Evolutionary conservation across 371 early-diverging fungal genomes (phyloP).

Genomic region (Caulochytrium protostelioides): DNA sequence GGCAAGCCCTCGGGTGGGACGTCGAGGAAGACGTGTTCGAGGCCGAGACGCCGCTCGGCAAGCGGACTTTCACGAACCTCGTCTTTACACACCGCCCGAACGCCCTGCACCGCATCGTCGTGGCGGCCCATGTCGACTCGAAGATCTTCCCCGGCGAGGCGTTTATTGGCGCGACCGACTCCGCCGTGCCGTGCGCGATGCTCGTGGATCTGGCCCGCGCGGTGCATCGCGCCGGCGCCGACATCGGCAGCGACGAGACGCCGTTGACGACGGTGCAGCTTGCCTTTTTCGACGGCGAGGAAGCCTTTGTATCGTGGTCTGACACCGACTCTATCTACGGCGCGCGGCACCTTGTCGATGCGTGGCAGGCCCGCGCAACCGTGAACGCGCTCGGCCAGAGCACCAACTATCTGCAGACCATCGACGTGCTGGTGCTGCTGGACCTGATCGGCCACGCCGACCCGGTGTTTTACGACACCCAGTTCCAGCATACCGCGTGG

Average conservation of each 20-base stretch:
- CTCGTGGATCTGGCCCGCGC: slow-evolving; percentile 52
- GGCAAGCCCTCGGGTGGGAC: slow-evolving; percentile 34
- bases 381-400: slow-evolving; percentile 14
- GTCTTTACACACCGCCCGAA: slow-evolving; percentile 61
- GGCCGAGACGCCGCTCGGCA: slow-evolving; percentile 49
- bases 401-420: slow-evolving; percentile 31
- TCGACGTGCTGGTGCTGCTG: slow-evolving; percentile 67
- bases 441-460: slow-evolving; percentile 52
- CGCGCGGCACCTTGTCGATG: slow-evolving; percentile 40
- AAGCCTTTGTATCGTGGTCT: slow-evolving; percentile 65
- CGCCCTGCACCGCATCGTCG: slow-evolving; percentile 44
- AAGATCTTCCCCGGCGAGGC: slow-evolving; percentile 34
- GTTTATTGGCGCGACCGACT: slow-evolving; percentile 28
- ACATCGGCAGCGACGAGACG: slow-evolving; percentile 2
- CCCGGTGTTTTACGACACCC: slow-evolving; percentile 9
- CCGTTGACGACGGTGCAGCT: slow-evolving; percentile 45
- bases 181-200: slow-evolving; percentile 47
- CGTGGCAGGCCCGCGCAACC: slow-evolving; percentile 29
- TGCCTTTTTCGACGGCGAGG: slow-evolving; percentile 93
- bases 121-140: slow-evolving; percentile 84
- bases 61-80: slow-evolving; percentile 56
- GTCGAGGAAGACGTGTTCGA: slow-evolving; percentile 59
- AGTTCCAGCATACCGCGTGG: slow-evolving; percentile 10
- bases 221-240: slow-evolving; percentile 16
- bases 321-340: slow-evolving; percentile 75